Conservation (phyloP, 345 rosid species). For the Dipteronia sinensis region DNA sequence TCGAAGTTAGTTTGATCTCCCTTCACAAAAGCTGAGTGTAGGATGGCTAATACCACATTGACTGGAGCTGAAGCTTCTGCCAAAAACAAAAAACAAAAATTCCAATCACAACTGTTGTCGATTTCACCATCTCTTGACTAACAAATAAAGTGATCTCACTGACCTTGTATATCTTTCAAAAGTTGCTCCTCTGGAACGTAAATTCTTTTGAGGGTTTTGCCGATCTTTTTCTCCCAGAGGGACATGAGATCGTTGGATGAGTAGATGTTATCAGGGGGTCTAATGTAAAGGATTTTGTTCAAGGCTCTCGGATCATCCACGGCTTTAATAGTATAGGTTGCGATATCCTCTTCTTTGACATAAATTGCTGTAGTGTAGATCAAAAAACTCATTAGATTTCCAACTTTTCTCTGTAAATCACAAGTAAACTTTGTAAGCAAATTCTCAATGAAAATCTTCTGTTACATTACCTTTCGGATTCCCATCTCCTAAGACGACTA, state of each 20-base stretch:
- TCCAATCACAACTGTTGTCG: too few relatives aligned
- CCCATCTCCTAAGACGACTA: conserved; percentile 58
- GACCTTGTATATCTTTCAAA: conserved; percentile 51
- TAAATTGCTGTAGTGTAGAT: conserved; percentile 40
- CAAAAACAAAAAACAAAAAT: background rate
- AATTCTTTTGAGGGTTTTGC: conserved; percentile 45
- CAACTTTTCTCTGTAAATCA: background rate
- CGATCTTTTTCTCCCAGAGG: conserved; percentile 64
- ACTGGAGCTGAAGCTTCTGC: background rate
- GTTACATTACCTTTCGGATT: conserved; percentile 42
- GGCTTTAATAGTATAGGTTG: conserved; percentile 47
- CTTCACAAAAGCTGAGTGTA: background rate
- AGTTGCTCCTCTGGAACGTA: conserved; percentile 55
- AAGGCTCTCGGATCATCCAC: conserved; percentile 58
- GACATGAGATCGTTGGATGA: conserved; percentile 60
- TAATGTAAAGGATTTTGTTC: conserved; percentile 53
- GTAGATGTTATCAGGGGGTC: conserved; percentile 50
- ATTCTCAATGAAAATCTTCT: background rate
- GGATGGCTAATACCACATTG: background rate
- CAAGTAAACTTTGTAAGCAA: background rate
- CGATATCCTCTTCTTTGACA: conserved; percentile 55
- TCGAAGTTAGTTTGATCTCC: conserved; percentile 39
- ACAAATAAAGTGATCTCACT: background rate
- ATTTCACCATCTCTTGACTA: background rate
- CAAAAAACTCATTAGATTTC: background rate